Conservation (phyloP, 2,329 filamentous ascomycete species). For the Thelonectria rubi region DNA sequence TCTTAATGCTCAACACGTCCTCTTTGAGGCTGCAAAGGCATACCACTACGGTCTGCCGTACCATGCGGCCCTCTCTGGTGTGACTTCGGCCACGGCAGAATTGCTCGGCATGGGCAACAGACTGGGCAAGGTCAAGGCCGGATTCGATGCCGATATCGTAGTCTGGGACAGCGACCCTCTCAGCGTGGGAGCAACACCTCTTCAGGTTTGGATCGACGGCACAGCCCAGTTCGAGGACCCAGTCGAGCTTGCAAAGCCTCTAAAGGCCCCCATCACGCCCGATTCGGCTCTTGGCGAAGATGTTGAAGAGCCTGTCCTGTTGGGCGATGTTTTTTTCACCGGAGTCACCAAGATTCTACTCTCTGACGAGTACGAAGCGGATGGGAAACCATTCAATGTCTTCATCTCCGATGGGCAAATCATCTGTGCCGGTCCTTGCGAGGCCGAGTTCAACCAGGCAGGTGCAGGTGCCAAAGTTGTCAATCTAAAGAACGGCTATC, state of each 20-base stretch:
- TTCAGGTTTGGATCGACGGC: slow-evolving; percentile 72
- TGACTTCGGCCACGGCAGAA: slow-evolving; percentile 67
- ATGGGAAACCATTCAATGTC: slow-evolving; percentile 54
- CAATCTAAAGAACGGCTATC: slow-evolving; percentile 64
- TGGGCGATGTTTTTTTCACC: slow-evolving; percentile 61
- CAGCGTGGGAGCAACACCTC: slow-evolving; percentile 65
- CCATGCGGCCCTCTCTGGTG: slow-evolving; percentile 65
- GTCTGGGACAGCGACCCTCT: slow-evolving; percentile 72
- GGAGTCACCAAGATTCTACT: slow-evolving; percentile 64
- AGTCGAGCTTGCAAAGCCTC: slow-evolving; percentile 62
- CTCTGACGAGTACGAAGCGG: slow-evolving; percentile 51
- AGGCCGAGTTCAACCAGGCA: slow-evolving; percentile 52
- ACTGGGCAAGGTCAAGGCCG: slow-evolving; percentile 68
- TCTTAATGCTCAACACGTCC: slow-evolving; percentile 73
- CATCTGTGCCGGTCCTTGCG: slow-evolving; percentile 64
- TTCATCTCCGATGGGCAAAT: slow-evolving; percentile 63
- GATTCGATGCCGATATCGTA: slow-evolving; percentile 69
- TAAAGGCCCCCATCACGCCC: slow-evolving; percentile 49
- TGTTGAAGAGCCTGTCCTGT: slow-evolving; percentile 51
- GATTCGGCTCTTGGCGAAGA: slow-evolving; percentile 53
- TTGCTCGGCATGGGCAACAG: slow-evolving; percentile 65
- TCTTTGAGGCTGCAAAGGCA: slow-evolving; percentile 70
- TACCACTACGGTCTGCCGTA: slow-evolving; percentile 69
- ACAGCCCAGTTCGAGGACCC: slow-evolving; percentile 62
- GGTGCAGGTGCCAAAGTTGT: slow-evolving; percentile 51